These are phyloP conservation scores for Ustilago shanxiensis DNA, from an alignment of 1,284 basidiomycete genomes.

Conservation along the genomic window DNA sequence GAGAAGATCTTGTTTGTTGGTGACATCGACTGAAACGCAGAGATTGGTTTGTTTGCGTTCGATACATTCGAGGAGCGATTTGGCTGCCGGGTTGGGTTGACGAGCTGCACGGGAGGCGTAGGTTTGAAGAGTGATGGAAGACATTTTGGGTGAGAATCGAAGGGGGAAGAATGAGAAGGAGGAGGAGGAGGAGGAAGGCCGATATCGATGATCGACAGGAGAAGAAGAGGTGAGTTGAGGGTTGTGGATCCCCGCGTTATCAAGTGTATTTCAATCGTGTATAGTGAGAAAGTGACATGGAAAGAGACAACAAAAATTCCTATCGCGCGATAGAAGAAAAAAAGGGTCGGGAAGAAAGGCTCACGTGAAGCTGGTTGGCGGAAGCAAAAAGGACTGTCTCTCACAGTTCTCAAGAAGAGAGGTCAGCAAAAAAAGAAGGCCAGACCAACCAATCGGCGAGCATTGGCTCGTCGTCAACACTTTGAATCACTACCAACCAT, in stretches of 20 bases:
- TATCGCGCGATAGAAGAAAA: conserved; percentile 44
- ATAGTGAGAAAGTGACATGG: too few relatives aligned
- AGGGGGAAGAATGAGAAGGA: too few relatives aligned
- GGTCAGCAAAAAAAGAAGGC: conserved; percentile 2
- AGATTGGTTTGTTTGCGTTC: conserved; percentile 91
- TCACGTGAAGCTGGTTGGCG: conserved; percentile 31
- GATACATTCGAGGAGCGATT: conserved; percentile 80
- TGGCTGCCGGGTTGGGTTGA: conserved; percentile 63
- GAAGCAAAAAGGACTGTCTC: conserved; percentile 21
- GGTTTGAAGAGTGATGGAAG: conserved; percentile 47
- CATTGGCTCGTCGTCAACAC: neutral
- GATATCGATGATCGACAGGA: conserved; percentile 42
- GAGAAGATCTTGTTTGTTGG: conserved; percentile 82
- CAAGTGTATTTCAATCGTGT: neutral
- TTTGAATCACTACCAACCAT: conserved; percentile 1
- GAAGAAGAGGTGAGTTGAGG: conserved; percentile 11
- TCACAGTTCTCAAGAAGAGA: conserved; percentile 2
- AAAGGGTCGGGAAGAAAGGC: neutral
- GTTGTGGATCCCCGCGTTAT: neutral
- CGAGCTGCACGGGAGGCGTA: conserved; percentile 58
- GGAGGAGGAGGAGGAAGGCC: conserved; percentile 16
- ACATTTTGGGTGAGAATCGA: conserved; percentile 13
- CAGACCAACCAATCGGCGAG: neutral
- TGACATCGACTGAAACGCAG: conserved; percentile 95
- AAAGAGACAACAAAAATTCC: conserved; percentile 11